phyloP scores from a whole-genome alignment of 1,139 yeast genomes.

The Kluyveromyces sp. region DNA sequence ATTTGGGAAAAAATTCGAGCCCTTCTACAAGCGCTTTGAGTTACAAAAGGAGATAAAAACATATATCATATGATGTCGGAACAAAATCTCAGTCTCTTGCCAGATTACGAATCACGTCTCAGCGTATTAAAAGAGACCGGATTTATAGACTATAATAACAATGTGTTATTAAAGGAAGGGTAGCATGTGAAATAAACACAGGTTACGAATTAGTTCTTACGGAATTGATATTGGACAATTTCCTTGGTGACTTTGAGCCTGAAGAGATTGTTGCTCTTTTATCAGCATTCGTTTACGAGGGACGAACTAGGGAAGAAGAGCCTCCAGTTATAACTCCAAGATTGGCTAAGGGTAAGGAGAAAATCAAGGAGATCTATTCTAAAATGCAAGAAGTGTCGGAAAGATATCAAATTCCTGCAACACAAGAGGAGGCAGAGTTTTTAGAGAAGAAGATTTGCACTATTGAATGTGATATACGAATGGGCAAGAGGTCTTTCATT shows the following conservation, averaged over 20 bases:
- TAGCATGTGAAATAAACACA: slow-evolving; percentile 78
- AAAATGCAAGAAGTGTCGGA: slow-evolving; percentile 55
- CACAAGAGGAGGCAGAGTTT: slow-evolving; percentile 81
- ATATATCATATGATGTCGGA: slow-evolving; percentile 65
- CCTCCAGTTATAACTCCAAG: slow-evolving; percentile 68
- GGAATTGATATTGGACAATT: slow-evolving; percentile 82
- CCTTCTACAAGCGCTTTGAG: slow-evolving; percentile 40
- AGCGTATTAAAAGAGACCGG: slow-evolving; percentile 65
- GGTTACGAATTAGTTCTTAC: slow-evolving; percentile 90
- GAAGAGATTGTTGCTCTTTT: slow-evolving; percentile 92
- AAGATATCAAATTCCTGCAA: slow-evolving; percentile 62
- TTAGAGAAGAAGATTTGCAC: slow-evolving; percentile 80
- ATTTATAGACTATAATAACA: slow-evolving; percentile 67
- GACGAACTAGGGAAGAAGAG: slow-evolving; percentile 52
- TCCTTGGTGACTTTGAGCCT: slow-evolving; percentile 87
- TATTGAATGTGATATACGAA: slow-evolving; percentile 90
- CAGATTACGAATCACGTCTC: slow-evolving; percentile 88
- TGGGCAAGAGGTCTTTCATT: slow-evolving; percentile 97
- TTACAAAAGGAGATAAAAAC: slow-evolving; percentile 46
- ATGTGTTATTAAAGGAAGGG: slow-evolving; percentile 76
- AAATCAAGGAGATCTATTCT: slow-evolving; percentile 64
- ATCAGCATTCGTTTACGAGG: slow-evolving; percentile 90
- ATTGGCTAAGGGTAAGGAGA: slow-evolving; percentile 66
- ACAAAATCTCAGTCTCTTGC: slow-evolving; percentile 81
- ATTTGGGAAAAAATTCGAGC: slow-evolving; percentile 43